Evolutionary conservation across 768 basidiomycete genomes (phyloP).

Genomic region (Boletus bicolor): DNA sequence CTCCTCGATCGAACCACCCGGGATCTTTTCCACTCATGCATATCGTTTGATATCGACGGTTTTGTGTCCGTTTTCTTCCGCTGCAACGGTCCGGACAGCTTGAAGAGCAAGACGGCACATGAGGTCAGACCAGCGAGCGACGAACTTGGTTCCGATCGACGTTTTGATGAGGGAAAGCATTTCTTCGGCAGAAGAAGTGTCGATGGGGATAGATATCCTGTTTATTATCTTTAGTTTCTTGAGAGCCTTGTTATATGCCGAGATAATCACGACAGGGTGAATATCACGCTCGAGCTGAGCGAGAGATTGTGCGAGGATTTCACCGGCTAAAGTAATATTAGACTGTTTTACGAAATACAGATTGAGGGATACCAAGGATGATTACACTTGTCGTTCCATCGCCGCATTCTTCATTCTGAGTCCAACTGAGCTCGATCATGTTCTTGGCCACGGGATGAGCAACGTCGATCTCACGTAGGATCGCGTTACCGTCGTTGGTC

Average conservation of each 20-base stretch:
- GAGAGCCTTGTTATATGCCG: slow-evolving; percentile 95
- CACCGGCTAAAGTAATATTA: slow-evolving; percentile 60
- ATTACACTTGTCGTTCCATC: slow-evolving; percentile 99
- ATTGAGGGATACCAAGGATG: slow-evolving; percentile 70
- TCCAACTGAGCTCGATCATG: slow-evolving; percentile 97
- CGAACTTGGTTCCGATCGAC: slow-evolving; percentile 98
- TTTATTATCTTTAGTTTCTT: slow-evolving; percentile 87
- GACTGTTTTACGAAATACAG: neutral
- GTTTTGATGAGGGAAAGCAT: slow-evolving; percentile 98
- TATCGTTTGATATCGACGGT: slow-evolving; percentile 98
- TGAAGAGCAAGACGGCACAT: slow-evolving; percentile 95
- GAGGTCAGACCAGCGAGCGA: slow-evolving; percentile 92
- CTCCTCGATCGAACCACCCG: slow-evolving; percentile 96
- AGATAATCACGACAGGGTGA: slow-evolving; percentile 98
- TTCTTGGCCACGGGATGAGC: slow-evolving; percentile 99
- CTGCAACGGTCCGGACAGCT: slow-evolving; percentile 86
- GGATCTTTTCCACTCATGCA: slow-evolving; percentile 94
- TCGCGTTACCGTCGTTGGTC: slow-evolving; percentile 99
- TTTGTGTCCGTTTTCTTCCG: slow-evolving; percentile 70
- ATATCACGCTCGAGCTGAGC: slow-evolving; percentile 94
- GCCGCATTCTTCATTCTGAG: slow-evolving; percentile 98
- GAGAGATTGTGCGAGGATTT: slow-evolving; percentile 94
- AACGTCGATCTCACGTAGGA: slow-evolving; percentile 96
- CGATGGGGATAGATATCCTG: slow-evolving; percentile 84
- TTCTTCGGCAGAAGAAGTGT: slow-evolving; percentile 77